A percentile compares a stretch with the other conserved stretches of the same genome.
Conservation (phyloP, 257 asterid species). For the Catharanthus roseus region DNA sequence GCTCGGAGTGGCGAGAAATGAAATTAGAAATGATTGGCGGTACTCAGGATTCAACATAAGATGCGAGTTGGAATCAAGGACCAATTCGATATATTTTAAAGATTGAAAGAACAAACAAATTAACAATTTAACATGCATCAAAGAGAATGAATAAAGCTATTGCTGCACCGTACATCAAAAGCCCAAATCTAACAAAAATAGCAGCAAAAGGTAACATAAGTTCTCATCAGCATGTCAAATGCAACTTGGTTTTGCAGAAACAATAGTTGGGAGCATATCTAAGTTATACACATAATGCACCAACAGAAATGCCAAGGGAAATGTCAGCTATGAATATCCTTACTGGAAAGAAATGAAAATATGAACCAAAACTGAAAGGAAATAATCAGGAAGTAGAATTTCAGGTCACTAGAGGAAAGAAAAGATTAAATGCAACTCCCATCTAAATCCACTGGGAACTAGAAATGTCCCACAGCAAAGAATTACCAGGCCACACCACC, state of each 20-base stretch:
- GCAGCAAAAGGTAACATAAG: too few species aligned
- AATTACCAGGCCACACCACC: not conserved
- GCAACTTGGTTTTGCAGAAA: too few species aligned
- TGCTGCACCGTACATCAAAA: not conserved
- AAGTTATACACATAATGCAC: not conserved
- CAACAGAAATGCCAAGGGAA: not conserved
- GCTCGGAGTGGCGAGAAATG: constrained; percentile 30
- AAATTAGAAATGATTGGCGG: not conserved
- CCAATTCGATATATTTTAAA: not conserved
- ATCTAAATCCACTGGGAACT: not conserved
- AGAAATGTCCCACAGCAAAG: not conserved
- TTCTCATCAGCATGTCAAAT: too few species aligned
- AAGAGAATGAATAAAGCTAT: not conserved
- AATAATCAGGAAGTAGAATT: not conserved
- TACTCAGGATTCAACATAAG: not conserved
- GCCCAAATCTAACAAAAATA: not conserved
- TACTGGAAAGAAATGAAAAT: not conserved
- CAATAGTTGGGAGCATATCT: too few species aligned
- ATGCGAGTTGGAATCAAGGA: not conserved
- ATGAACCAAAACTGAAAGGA: not conserved
- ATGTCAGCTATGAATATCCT: not conserved
- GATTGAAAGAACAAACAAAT: not conserved
- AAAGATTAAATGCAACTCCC: not conserved
- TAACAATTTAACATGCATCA: too few species aligned
- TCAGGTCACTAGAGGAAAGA: not conserved